Evolutionary conservation across 2,329 filamentous ascomycete species (phyloP).

Genomic region (Ceratocystiopsis brevicomis): DNA sequence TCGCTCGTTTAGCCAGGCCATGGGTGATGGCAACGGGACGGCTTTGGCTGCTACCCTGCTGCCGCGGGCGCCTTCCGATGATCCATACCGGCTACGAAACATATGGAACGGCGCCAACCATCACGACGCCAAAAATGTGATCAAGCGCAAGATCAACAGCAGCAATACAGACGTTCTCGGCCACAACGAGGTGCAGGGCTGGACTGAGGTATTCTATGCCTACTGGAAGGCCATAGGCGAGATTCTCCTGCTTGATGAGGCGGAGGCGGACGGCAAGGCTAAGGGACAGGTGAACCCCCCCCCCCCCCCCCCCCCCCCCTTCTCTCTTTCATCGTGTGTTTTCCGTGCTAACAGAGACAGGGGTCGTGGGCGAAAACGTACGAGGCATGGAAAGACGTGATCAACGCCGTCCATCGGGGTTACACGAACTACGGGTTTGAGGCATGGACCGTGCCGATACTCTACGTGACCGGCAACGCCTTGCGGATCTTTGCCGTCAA

Average conservation of each 20-base stretch:
- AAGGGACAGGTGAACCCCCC: not conserved
- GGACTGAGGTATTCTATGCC: conserved; percentile 65
- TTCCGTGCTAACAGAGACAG: conserved; percentile 3
- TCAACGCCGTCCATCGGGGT: conserved; percentile 57
- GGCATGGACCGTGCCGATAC: conserved; percentile 79
- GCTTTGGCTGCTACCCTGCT: conserved; percentile 56
- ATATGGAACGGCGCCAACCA: conserved; percentile 55
- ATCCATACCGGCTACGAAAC: conserved; percentile 46
- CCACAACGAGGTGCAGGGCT: conserved; percentile 56
- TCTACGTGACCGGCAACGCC: conserved; percentile 77
- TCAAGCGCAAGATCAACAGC: conserved; percentile 53
- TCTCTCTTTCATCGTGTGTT: too few species aligned
- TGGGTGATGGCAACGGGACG: conserved; percentile 47
- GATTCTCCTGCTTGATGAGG: conserved; percentile 43
- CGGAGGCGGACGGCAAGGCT: conserved; percentile 12
- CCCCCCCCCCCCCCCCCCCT: too few species aligned
- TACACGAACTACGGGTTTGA: conserved; percentile 62
- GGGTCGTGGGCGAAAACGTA: conserved; percentile 71
- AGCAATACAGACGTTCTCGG: conserved; percentile 38
- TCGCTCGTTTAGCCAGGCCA: conserved; percentile 51
- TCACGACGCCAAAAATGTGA: conserved; percentile 45
- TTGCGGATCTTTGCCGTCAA: conserved; percentile 76
- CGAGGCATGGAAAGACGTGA: conserved; percentile 71
- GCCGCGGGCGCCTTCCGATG: conserved; percentile 43
- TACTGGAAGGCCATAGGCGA: conserved; percentile 73